Evolutionary conservation across 768 basidiomycete species (phyloP), one percentile per base, ranked within the genome.

Genomic region (Amanita inopinata): DNA sequence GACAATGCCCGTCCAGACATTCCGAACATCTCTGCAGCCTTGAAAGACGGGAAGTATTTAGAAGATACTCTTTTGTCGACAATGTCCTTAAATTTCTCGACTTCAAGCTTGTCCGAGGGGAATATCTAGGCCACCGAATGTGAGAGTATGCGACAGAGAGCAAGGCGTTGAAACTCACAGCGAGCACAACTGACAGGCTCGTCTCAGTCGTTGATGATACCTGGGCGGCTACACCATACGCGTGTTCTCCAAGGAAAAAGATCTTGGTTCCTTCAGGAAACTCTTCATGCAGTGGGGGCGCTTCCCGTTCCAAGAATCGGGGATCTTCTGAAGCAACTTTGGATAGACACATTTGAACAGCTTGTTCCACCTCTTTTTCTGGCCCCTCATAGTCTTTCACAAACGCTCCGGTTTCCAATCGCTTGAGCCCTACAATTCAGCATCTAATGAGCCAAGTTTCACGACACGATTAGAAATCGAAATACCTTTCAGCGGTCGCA

Each of bases 211-310:
- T 88, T 0, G 64, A 72, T 28, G 78, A 72, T 8, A 99, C 89
- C 53, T 92, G 86, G 0, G 93, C 92, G 10, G 94, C 90, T 2
- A 88, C 82, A n/a, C 96, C 96, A 55, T 94, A 99, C 0, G 87
- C 90, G 56, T 90, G 82, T 54, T 88, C 83, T 11, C 94, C 93
- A 5, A 98, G 71, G 78, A 97, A 98, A 64, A 99, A 96, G 20
- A 98, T 86, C 56, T 83, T 88, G 58, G 79, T 85, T 0, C 85
- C 88, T 0, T 77, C 78, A 0, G 93, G 92, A 63, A 89, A 97
- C 56, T 98, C 96, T 40, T 90, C 81, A 0, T 78, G 70, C 22
- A 98, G 62, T 0, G 88, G 80, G 0, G 89, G 84, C 0, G 96
- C 76, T 6, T 76, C 79, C 52, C 77, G 75, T 61, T 97, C 96